Percentiles rank a stretch among this genome's conserved stretches.
phyloP scores from a whole-genome alignment of 1,284 basidiomycete species.

The Malassezia sympodialis region DNA sequence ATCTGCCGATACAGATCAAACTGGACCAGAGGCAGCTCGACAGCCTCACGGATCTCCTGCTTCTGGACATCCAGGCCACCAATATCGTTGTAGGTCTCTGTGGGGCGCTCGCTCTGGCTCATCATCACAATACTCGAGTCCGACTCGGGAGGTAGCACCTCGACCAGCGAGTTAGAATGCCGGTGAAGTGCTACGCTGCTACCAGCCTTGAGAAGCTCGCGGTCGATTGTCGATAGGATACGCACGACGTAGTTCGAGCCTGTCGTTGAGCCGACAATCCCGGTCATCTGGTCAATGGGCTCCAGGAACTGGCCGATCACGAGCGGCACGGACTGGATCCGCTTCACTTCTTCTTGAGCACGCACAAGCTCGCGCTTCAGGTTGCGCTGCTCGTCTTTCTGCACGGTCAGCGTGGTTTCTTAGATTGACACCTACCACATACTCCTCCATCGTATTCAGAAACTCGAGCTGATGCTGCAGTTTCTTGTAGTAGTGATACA shows the following conservation, averaged over 20 bases:
- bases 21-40: constrained; percentile 84
- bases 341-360: constrained; percentile 98
- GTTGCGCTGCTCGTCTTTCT: constrained; percentile 94
- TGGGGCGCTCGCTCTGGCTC: constrained; percentile 62
- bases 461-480: constrained; percentile 48
- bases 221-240: constrained; percentile 91
- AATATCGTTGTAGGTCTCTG: constrained; percentile 55
- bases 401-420: not conserved
- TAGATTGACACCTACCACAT: constrained; percentile 55
- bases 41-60: constrained; percentile 97
- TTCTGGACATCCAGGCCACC: constrained; percentile 97
- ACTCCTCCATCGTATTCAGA: constrained; percentile 53
- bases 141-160: constrained; percentile 95
- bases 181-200: constrained; percentile 94
- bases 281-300: constrained; percentile 93
- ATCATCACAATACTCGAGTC: constrained; percentile 80
- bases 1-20: constrained; percentile 99
- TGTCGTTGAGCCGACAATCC: constrained; percentile 94
- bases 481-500: constrained; percentile 44
- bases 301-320: constrained; percentile 99
- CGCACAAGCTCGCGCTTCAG: constrained; percentile 94
- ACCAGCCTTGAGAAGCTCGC: constrained; percentile 91
- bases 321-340: constrained; percentile 97
- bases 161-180: constrained; percentile 95
- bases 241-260: constrained; percentile 97